Conservation (phyloP, 768 basidiomycete genomes). For the Tricholoma sp. region DNA sequence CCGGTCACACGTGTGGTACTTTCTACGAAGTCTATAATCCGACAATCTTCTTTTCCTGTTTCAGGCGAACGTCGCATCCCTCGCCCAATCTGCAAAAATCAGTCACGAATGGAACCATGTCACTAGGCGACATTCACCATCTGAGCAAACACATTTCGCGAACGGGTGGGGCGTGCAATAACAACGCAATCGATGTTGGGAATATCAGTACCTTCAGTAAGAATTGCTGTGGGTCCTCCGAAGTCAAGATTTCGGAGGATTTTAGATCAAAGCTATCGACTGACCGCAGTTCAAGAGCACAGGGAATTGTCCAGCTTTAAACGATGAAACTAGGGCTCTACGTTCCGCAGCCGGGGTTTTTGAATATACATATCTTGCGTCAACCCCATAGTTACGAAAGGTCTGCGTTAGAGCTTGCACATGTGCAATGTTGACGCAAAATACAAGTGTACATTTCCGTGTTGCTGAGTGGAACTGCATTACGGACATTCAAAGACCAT, state of each 20-base stretch:
- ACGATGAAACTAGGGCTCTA: constrained; percentile 55
- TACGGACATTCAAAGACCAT: not conserved
- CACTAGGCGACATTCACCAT: constrained; percentile 54
- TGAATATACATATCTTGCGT: constrained; percentile 78
- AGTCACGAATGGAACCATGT: not conserved
- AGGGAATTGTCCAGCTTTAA: constrained; percentile 70
- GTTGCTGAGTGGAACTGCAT: constrained; percentile 29
- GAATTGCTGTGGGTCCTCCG: constrained; percentile 49
- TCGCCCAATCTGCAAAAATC: constrained; percentile 70
- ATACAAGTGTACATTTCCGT: constrained; percentile 87
- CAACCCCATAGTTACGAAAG: constrained; percentile 73
- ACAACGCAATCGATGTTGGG: constrained; percentile 92
- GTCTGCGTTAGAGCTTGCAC: constrained; percentile 65
- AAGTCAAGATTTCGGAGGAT: not conserved
- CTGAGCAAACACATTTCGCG: constrained; percentile 84
- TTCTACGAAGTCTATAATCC: constrained; percentile 90
- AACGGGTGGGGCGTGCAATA: constrained; percentile 83
- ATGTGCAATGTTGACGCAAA: constrained; percentile 83
- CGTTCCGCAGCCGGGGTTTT: constrained; percentile 63
- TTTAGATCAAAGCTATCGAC: not conserved
- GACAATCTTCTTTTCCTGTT: constrained; percentile 81
- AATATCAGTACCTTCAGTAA: constrained; percentile 94
- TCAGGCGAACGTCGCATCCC: constrained; percentile 82
- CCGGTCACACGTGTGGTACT: constrained; percentile 62
- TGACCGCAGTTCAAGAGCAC: constrained; percentile 87